phyloP scores from a whole-genome alignment of 805 yeast species.

The Wickerhamomyces chaumierensis region DNA sequence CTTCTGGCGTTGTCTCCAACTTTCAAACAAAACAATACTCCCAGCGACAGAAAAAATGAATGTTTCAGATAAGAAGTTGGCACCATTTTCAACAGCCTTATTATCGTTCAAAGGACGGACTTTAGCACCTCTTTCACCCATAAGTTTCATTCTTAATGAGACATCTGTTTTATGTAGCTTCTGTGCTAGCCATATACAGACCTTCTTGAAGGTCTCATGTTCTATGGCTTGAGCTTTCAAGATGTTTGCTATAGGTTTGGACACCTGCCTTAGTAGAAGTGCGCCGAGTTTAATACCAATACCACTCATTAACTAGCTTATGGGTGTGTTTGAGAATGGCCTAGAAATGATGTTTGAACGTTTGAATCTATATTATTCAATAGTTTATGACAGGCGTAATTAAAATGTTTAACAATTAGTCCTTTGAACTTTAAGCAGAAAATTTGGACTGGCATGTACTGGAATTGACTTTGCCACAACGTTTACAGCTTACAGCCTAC shows the following conservation, averaged over 20 bases:
- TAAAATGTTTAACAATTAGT: too few relatives aligned
- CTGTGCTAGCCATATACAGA: slow-evolving; percentile 68
- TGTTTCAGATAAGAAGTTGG: slow-evolving; percentile 64
- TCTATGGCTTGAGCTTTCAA: slow-evolving; percentile 68
- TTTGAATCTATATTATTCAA: too few relatives aligned
- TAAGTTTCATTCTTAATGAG: slow-evolving; percentile 43
- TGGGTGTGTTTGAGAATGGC: too few relatives aligned
- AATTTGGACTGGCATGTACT: too few relatives aligned
- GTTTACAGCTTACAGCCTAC: too few relatives aligned
- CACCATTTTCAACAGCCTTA: slow-evolving; percentile 75
- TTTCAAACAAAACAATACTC: slow-evolving; percentile 58
- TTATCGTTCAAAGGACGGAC: slow-evolving; percentile 74
- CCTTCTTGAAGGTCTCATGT: slow-evolving; percentile 46
- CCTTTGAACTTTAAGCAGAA: too few relatives aligned
- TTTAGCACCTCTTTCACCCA: slow-evolving; percentile 25
- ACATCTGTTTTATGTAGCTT: slow-evolving; percentile 56
- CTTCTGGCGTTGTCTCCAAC: slow-evolving; percentile 54
- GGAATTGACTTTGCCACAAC: too few relatives aligned
- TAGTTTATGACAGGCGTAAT: too few relatives aligned
- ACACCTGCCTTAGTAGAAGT: slow-evolving; percentile 58
- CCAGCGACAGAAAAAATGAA: slow-evolving; percentile 79
- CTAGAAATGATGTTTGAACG: too few relatives aligned
- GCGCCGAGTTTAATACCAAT: slow-evolving; percentile 67
- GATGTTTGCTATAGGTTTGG: slow-evolving; percentile 67
- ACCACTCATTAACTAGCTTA: slow-evolving; percentile 44